These are phyloP conservation scores for Venustampulla echinocandica DNA, from an alignment of 495 filamentous ascomycete species.

Conservation along the genomic window DNA sequence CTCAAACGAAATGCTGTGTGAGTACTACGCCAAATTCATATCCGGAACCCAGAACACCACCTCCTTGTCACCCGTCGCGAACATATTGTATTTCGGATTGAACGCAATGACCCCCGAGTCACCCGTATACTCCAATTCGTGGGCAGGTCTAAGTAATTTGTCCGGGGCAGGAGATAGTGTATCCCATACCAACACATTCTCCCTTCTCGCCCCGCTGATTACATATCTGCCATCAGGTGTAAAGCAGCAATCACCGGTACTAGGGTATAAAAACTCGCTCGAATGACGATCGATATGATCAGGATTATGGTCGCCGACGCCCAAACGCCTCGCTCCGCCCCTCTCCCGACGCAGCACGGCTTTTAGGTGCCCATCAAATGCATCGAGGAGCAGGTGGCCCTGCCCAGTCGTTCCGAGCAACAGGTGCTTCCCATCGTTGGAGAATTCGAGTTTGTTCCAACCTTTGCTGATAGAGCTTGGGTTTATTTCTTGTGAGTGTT, in stretches of 20 bases:
- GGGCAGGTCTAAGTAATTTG: conserved; percentile 54
- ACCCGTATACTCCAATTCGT: conserved; percentile 55
- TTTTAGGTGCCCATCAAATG: conserved; percentile 70
- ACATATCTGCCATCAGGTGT: conserved; percentile 81
- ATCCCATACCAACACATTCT: conserved; percentile 81
- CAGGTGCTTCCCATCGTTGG: conserved; percentile 85
- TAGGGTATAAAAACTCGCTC: conserved; percentile 29
- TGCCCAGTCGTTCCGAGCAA: conserved; percentile 70
- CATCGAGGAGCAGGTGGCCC: conserved; percentile 84
- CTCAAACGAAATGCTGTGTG: neutral
- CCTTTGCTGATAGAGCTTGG: conserved; percentile 34
- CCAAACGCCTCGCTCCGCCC: conserved; percentile 35
- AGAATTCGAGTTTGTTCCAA: conserved; percentile 88
- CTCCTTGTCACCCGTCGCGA: conserved; percentile 81
- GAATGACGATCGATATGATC: conserved; percentile 22
- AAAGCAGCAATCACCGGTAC: conserved; percentile 76
- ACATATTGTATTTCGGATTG: conserved; percentile 83
- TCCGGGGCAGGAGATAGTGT: conserved; percentile 46
- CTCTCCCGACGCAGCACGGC: conserved; percentile 47
- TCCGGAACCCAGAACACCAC: conserved; percentile 87
- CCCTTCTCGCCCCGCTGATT: conserved; percentile 62
- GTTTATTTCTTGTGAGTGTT: conserved; percentile 29
- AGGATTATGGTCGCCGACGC: conserved; percentile 35
- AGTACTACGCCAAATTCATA: conserved; percentile 34
- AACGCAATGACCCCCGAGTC: conserved; percentile 69